phyloP scores from a whole-genome alignment of 805 yeast genomes.

The Starmerella floris region DNA sequence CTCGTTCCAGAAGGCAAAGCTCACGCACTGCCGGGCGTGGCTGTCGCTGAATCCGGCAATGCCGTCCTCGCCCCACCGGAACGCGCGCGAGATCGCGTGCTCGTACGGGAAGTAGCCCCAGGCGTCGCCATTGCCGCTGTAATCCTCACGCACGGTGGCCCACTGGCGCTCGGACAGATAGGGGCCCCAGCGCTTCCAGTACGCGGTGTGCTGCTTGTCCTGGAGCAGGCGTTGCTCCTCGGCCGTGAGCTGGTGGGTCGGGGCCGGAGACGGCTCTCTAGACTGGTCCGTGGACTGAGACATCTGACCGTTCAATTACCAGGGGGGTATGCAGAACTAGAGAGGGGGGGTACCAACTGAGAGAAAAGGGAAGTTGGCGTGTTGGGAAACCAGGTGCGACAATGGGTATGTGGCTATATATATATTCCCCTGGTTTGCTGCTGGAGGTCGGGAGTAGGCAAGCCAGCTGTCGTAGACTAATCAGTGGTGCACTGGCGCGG shows the following conservation, averaged over 20 bases:
- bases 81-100: constrained; percentile 64
- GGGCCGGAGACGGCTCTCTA: constrained; percentile 7
- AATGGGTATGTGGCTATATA: no score
- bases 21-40: constrained; percentile 59
- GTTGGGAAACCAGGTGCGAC: no score
- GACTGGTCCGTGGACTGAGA: no score
- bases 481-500: no score
- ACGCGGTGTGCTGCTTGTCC: constrained; percentile 32
- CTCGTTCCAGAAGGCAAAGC: constrained; percentile 88
- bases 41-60: constrained; percentile 79
- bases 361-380: no score
- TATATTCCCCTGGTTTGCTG: no score
- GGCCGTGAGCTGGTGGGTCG: constrained; percentile 5
- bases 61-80: constrained; percentile 95
- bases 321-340: no score
- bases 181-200: constrained; percentile 88
- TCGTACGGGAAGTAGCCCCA: constrained; percentile 84
- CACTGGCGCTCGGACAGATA: constrained; percentile 79
- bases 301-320: no score
- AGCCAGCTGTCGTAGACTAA: no score
- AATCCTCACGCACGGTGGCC: constrained; percentile 65
- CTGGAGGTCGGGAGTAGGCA: no score
- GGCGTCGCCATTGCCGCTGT: constrained; percentile 74
- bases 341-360: not conserved
- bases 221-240: constrained; percentile 35